Percentiles rank a stretch among this genome's conserved stretches.
These are phyloP conservation scores for Carnegiea gigantea DNA, from an alignment of 179 eudicot genomes.

Conservation along the genomic window DNA sequence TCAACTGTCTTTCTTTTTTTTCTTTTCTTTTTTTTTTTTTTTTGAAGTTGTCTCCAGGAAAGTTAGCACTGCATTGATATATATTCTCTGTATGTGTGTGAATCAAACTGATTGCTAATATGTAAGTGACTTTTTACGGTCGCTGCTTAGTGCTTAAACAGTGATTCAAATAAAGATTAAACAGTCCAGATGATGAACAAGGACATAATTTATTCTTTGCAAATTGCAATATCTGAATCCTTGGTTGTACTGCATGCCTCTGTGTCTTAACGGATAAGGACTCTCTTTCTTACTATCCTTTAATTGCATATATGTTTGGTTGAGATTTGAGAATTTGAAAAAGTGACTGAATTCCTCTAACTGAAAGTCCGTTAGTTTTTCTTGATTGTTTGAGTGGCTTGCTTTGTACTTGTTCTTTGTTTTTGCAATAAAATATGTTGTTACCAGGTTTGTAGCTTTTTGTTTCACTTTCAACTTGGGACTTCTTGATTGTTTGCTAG, in stretches of 20 bases:
- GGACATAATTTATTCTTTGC: neutral
- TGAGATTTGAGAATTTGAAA: neutral
- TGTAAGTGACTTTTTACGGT: neutral
- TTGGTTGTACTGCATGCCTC: neutral
- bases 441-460: neutral
- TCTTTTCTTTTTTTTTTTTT: neutral
- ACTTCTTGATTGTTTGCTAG: neutral
- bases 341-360: neutral
- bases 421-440: neutral
- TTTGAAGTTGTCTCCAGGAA: neutral
- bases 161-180: neutral
- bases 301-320: neutral
- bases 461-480: neutral
- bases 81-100: neutral
- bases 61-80: neutral
- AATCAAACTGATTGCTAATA: neutral
- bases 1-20: neutral
- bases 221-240: neutral
- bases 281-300: neutral
- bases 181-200: neutral
- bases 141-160: neutral
- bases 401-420: neutral
- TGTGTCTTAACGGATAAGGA: neutral
- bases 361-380: neutral
- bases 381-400: neutral